Conservation (phyloP, 345 rosid species). For the Trapa incisa region DNA sequence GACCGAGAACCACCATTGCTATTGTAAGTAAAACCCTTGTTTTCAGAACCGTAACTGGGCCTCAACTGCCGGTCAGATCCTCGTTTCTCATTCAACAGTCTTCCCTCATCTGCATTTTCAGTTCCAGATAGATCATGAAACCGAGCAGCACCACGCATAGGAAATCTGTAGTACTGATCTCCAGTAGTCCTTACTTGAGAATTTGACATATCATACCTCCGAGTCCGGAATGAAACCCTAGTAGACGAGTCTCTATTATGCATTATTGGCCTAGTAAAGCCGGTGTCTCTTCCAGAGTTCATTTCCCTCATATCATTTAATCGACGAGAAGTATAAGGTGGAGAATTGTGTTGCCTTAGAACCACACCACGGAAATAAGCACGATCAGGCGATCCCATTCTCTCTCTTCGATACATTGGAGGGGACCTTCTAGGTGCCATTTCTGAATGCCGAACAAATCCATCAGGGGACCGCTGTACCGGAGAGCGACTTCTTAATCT, state of each 20-base stretch:
- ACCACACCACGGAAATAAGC: conserved; percentile 42
- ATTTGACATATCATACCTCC: conserved; percentile 42
- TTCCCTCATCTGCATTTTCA: conserved; percentile 41
- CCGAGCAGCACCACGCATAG: conserved; percentile 25
- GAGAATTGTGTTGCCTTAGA: conserved; percentile 59
- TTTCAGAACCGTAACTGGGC: conserved; percentile 36
- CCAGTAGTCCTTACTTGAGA: conserved; percentile 55
- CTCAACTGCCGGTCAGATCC: conserved; percentile 54
- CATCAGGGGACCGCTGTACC: conserved; percentile 60
- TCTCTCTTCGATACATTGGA: conserved; percentile 48
- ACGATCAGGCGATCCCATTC: conserved; percentile 53
- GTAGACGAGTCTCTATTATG: conserved; percentile 38
- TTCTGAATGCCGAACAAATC: conserved; percentile 46
- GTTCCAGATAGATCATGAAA: conserved; percentile 50
- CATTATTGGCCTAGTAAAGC: conserved; percentile 41
- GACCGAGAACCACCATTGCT: conserved; percentile 43
- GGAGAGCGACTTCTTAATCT: conserved; percentile 52
- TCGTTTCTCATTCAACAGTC: conserved; percentile 54
- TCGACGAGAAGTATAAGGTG: conserved; percentile 41
- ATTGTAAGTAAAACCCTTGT: conserved; percentile 26
- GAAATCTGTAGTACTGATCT: conserved; percentile 39
- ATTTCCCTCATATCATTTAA: conserved; percentile 48
- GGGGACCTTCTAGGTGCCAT: conserved; percentile 52
- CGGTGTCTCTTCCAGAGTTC: conserved; percentile 38
- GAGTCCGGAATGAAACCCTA: conserved; percentile 41